A percentile compares a stretch with the other conserved stretches of the same genome.
phyloP scores from a whole-genome alignment of 352 stramenopile species.

The Phytopythium helicoides region DNA sequence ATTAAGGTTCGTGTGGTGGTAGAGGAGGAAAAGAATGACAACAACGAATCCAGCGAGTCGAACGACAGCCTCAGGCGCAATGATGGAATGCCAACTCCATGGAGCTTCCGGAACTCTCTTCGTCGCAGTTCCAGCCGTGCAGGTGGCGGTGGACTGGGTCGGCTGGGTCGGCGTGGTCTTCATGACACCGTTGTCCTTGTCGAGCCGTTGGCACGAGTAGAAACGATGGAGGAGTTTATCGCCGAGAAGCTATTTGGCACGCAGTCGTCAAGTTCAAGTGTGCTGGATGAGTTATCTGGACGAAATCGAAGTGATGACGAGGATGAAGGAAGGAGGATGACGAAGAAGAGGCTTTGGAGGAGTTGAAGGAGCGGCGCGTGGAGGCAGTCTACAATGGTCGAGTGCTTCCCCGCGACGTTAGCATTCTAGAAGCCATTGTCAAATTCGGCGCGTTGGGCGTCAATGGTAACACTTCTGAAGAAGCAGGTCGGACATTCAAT shows the following conservation, averaged over 20 bases:
- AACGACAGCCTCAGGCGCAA: background rate
- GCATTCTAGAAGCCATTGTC: constrained; percentile 66
- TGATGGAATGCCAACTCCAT: constrained; percentile 1
- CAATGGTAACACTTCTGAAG: constrained; percentile 5
- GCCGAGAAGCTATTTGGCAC: constrained; percentile 59
- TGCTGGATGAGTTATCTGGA: constrained; percentile 28
- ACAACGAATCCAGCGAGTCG: constrained; percentile 6
- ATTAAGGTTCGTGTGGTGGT: constrained; percentile 72
- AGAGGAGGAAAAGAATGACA: constrained; percentile 36
- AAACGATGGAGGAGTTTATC: constrained; percentile 81
- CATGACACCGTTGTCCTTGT: constrained; percentile 75
- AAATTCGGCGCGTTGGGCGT: constrained; percentile 26
- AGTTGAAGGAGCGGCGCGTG: constrained; percentile 33
- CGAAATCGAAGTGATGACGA: constrained; percentile 3
- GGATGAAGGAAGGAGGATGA: constrained; percentile 17
- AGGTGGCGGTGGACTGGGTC: background rate
- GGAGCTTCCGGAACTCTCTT: constrained; percentile 3
- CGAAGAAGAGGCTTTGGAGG: constrained; percentile 22
- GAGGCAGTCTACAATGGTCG: constrained; percentile 40
- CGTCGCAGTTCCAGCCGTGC: background rate
- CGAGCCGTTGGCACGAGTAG: constrained; percentile 68
- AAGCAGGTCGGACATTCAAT: constrained; percentile 2
- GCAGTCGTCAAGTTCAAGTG: constrained; percentile 15
- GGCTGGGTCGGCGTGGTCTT: constrained; percentile 13
- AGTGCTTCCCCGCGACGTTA: constrained; percentile 35